These are phyloP conservation scores for Globisporangium nagaii DNA, from an alignment of 352 stramenopile species.

Conservation along the genomic window DNA sequence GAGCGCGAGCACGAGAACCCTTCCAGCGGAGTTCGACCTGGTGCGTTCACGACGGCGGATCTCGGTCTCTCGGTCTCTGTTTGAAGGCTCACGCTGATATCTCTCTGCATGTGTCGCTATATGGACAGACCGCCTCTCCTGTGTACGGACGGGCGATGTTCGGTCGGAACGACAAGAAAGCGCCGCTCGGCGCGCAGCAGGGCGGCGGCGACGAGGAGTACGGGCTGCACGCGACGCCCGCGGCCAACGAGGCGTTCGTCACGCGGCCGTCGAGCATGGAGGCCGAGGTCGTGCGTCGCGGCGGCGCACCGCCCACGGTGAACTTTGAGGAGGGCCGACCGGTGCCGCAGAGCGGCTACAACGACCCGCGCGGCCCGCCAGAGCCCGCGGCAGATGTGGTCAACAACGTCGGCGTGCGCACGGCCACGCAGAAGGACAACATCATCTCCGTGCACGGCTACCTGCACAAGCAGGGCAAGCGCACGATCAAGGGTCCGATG, in stretches of 20 bases:
- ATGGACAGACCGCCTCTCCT: not conserved
- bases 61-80: not conserved
- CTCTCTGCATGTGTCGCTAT: not conserved
- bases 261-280: constrained; percentile 37
- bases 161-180: constrained; percentile 33
- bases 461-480: constrained; percentile 88
- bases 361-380: no score
- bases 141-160: constrained; percentile 47
- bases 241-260: constrained; percentile 30
- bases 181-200: constrained; percentile 18
- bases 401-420: no score
- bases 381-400: no score
- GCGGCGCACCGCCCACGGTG: not conserved
- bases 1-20: no score
- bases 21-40: not conserved
- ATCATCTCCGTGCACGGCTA: constrained; percentile 87
- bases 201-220: constrained; percentile 41
- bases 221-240: constrained; percentile 59
- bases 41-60: no score
- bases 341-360: constrained; percentile 20
- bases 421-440: constrained; percentile 46
- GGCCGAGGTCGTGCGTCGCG: constrained; percentile 52
- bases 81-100: no score
- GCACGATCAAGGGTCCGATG: constrained; percentile 81
- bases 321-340: constrained; percentile 18